These are phyloP conservation scores for Solanum peruvianum DNA, from an alignment of 257 asterid species.

Conservation along the genomic window DNA sequence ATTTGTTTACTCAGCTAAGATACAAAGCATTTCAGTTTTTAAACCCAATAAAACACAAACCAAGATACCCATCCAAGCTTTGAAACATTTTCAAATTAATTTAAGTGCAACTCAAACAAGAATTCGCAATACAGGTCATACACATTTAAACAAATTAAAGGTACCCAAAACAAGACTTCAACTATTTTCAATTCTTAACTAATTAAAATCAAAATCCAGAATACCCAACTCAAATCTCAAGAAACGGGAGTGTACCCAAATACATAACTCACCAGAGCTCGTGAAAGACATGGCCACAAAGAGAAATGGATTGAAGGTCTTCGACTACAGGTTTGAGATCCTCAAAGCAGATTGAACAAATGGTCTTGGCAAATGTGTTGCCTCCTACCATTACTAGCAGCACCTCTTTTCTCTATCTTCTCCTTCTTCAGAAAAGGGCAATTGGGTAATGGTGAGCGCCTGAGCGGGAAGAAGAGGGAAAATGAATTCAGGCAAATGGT, in stretches of 20 bases:
- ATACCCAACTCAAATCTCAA: neutral
- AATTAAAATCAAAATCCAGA: neutral
- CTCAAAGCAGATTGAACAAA: conserved; percentile 87
- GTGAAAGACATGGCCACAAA: conserved; percentile 97
- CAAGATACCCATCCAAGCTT: neutral
- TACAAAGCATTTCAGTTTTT: neutral
- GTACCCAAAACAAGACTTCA: neutral
- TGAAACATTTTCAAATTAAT: neutral
- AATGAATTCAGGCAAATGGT: neutral
- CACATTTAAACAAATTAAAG: neutral
- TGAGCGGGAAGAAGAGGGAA: neutral
- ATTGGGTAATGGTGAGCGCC: neutral
- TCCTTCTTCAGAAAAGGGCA: neutral
- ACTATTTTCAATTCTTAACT: neutral
- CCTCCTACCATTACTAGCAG: conserved; percentile 24
- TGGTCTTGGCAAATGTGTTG: conserved; percentile 53
- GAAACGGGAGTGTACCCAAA: neutral
- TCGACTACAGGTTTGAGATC: conserved; percentile 83
- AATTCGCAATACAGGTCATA: neutral
- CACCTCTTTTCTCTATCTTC: neutral
- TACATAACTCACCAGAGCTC: conserved; percentile 64
- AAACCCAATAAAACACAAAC: neutral
- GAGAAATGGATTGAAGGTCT: conserved; percentile 79
- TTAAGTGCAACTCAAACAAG: neutral
- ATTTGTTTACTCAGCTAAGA: neutral